Conservation (phyloP, 108 stramenopile species). For the Pelagomonas calceolata region DNA sequence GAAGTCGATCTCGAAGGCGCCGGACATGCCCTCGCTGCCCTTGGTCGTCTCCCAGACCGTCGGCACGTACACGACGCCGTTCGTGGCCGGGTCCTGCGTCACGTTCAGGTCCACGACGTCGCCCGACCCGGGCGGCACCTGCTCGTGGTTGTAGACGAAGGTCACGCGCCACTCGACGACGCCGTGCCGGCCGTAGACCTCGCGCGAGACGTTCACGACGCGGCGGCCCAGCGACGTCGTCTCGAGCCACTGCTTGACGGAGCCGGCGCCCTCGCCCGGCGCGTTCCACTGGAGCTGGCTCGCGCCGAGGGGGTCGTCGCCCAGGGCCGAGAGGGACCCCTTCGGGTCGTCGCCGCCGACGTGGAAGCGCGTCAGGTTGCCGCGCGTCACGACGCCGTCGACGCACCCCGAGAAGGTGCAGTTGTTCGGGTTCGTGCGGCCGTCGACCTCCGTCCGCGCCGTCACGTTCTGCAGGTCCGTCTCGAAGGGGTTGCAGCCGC, state of each 20-base stretch:
- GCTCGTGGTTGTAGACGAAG: constrained; percentile 47
- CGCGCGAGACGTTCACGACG: constrained; percentile 47
- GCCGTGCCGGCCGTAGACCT: constrained; percentile 60
- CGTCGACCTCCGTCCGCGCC: constrained; percentile 31
- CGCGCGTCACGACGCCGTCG: constrained; percentile 56
- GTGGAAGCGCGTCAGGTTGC: constrained; percentile 36
- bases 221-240: not conserved
- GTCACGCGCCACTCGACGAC: constrained; percentile 47
- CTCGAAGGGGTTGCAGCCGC: constrained; percentile 30
- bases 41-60: constrained; percentile 40
- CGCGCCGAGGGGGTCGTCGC: constrained; percentile 23
- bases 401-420: constrained; percentile 35
- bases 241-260: constrained; percentile 8
- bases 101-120: constrained; percentile 41
- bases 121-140: constrained; percentile 60
- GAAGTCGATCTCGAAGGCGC: constrained; percentile 53
- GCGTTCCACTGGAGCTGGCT: constrained; percentile 46
- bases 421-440: constrained; percentile 26
- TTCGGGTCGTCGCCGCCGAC: too few species aligned
- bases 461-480: constrained; percentile 23
- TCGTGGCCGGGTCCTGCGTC: constrained; percentile 36
- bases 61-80: constrained; percentile 26
- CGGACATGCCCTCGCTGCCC: constrained; percentile 51
- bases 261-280: constrained; percentile 15
- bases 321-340: too few species aligned